Conservation (phyloP, 345 rosid genomes). For the Schrenkiella parvula region DNA sequence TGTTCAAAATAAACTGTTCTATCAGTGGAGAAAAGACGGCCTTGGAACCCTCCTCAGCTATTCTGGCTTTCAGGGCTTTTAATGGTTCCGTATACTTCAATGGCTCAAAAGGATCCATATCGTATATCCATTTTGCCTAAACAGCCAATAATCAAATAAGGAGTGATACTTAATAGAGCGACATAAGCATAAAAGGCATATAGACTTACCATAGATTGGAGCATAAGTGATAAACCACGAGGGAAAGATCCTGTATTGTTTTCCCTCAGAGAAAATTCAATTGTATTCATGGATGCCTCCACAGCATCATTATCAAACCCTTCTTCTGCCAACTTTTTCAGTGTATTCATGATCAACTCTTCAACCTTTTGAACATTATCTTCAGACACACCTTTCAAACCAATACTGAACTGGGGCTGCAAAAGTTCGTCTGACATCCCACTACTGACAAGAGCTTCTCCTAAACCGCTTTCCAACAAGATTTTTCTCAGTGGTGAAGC, state of each 20-base stretch:
- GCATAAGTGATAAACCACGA: slow-evolving; percentile 96
- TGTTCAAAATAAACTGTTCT: slow-evolving; percentile 78
- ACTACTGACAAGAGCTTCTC: slow-evolving; percentile 90
- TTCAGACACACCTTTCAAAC: slow-evolving; percentile 82
- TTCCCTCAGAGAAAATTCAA: slow-evolving; percentile 94
- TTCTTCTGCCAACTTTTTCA: slow-evolving; percentile 71
- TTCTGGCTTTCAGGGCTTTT: slow-evolving; percentile 69
- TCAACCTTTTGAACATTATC: slow-evolving; percentile 75
- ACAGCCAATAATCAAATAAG: slow-evolving; percentile 28
- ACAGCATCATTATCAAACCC: slow-evolving; percentile 89
- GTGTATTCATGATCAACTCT: slow-evolving; percentile 66
- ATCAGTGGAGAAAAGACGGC: slow-evolving; percentile 93
- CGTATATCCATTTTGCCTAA: slow-evolving; percentile 98
- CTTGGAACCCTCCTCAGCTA: slow-evolving; percentile 81
- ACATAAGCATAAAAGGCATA: background rate
- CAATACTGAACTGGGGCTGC: slow-evolving; percentile 93
- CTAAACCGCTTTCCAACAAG: slow-evolving; percentile 91
- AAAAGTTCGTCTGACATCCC: slow-evolving; percentile 92
- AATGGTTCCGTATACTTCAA: slow-evolving; percentile 85
- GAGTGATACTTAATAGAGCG: slow-evolving; percentile 1
- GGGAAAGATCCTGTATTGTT: slow-evolving; percentile 98
- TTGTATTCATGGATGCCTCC: slow-evolving; percentile 99
- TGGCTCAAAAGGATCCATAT: slow-evolving; percentile 95
- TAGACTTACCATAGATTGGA: slow-evolving; percentile 68
- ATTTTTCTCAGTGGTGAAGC: slow-evolving; percentile 92